A percentile compares a stretch with the other conserved stretches of the same genome.
Evolutionary conservation across 495 filamentous ascomycete genomes (phyloP).

Genomic region (Endocarpon pusillum): DNA sequence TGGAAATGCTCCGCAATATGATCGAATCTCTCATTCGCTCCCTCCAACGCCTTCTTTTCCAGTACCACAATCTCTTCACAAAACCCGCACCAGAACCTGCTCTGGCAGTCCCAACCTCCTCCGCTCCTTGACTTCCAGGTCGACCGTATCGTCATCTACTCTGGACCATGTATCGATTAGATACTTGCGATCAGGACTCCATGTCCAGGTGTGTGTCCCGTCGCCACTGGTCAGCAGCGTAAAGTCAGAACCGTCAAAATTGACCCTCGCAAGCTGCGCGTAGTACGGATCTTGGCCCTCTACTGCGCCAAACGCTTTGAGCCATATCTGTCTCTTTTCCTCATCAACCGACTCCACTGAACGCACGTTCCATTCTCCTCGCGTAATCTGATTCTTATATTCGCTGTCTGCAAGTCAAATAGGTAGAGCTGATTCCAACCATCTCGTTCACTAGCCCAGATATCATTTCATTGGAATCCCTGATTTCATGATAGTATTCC

Average conservation of each 20-base stretch:
- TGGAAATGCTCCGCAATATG: slow-evolving; percentile 52
- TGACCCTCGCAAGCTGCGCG: slow-evolving; percentile 10
- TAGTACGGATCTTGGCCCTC: slow-evolving; percentile 12
- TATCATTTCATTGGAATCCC: slow-evolving; percentile 6
- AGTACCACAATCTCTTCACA: slow-evolving; percentile 44
- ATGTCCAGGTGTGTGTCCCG: slow-evolving; percentile 10
- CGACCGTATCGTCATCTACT: slow-evolving; percentile 12
- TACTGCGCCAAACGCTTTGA: slow-evolving; percentile 6
- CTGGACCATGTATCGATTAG: slow-evolving; percentile 11
- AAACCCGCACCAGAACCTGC: slow-evolving; percentile 83
- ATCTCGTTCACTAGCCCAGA: slow-evolving; percentile 13
- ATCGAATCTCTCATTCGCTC: slow-evolving; percentile 63
- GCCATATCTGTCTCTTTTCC: slow-evolving; percentile 9
- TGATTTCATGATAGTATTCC: slow-evolving; percentile 4
- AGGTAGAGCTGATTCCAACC: slow-evolving; percentile 15
- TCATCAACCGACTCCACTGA: slow-evolving; percentile 7
- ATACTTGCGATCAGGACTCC: slow-evolving; percentile 7
- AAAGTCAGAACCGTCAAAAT: slow-evolving; percentile 11
- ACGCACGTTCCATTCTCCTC: slow-evolving; percentile 10
- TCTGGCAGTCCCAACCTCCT: slow-evolving; percentile 52
- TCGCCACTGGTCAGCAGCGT: slow-evolving; percentile 10
- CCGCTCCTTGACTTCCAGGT: slow-evolving; percentile 26
- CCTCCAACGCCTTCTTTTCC: slow-evolving; percentile 33
- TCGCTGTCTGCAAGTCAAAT: slow-evolving; percentile 6
- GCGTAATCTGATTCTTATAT: slow-evolving; percentile 10